A percentile compares a stretch with the other conserved stretches of the same genome.
These are phyloP conservation scores for Microsporum audouinii DNA, from an alignment of 2,329 filamentous ascomycete genomes.

Conservation along the genomic window DNA sequence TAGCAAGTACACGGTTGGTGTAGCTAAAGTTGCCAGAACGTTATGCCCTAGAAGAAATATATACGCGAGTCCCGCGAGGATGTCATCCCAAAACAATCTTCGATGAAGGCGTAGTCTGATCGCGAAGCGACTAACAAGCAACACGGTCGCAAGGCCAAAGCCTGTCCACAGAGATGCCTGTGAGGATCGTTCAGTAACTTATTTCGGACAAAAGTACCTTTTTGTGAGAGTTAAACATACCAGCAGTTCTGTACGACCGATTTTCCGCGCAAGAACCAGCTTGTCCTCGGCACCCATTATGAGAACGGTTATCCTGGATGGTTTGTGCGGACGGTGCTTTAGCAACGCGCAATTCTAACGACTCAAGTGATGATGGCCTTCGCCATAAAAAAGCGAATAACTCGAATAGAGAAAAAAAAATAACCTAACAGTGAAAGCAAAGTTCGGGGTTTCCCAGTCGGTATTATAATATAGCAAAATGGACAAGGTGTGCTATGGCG, in stretches of 20 bases:
- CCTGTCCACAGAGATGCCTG: slow-evolving; percentile 9
- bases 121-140: slow-evolving; percentile 6
- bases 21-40: slow-evolving; percentile 5
- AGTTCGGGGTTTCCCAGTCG: neutral
- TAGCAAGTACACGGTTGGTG: slow-evolving; percentile 6
- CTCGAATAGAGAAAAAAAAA: neutral
- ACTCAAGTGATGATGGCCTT: neutral
- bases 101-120: slow-evolving; percentile 12
- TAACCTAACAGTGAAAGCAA: neutral
- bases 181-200: neutral
- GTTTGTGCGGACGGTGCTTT: neutral
- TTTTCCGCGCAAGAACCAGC: slow-evolving; percentile 3
- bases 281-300: slow-evolving; percentile 8
- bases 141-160: slow-evolving; percentile 8
- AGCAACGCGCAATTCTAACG: neutral
- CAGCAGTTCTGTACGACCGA: slow-evolving; percentile 4
- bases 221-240: neutral
- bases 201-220: neutral
- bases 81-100: slow-evolving; percentile 12
- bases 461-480: neutral
- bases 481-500: neutral
- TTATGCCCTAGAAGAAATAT: slow-evolving; percentile 8
- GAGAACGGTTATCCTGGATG: neutral
- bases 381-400: neutral
- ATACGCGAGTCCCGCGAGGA: slow-evolving; percentile 7